Evolutionary conservation across 345 rosid genomes (phyloP), one percentile per base, ranked within the genome.

Genomic region (Anacardium occidentale): DNA sequence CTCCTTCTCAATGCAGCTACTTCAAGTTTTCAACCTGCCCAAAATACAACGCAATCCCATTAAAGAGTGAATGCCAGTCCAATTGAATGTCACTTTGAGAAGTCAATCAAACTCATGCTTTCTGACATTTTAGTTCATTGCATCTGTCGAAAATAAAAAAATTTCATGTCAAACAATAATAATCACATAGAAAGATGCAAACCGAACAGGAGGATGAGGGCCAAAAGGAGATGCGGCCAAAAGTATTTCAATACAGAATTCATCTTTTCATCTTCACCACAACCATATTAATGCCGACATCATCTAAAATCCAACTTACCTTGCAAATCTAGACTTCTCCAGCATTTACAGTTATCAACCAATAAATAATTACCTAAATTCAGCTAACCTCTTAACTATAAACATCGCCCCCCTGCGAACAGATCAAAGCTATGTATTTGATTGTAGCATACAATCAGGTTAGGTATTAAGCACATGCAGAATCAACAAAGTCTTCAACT

Each of bases 211-310:
- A 62, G 5, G 15, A 12, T 21, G 18, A 44, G 68, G 29, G n/a
- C 32, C 32, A 29, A 29, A 29, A 29, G 1, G 32, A 29, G 32
- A 29, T 29, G 32, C 32, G 32, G 32, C 32, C 32, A 1, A 29
- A 45, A 44, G 7, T 42, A 29, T 20, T 20, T 29, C 45, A 47
- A n/a, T 53, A 20, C 18, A 68, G 48, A 50, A 12, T 13, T 7
- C 10, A 10, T 42, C 59, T 22, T 68, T 17, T 3, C 57, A 59
- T 45, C 44, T 58, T 58, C 56, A 70, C 55, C 56, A 70, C 55
- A 12, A 45, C 26, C 58, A 40, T 14, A 55, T 22, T 3, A 25
- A 40, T 45, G 24, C 10, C 3, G 10, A 66, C 14, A 37, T 3
- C 42, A 25, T 13, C 6, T 7, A 20, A 26, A 26, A 50, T 13